Evolutionary conservation across 768 basidiomycete species (phyloP).

Genomic region (Lentinula sp.): DNA sequence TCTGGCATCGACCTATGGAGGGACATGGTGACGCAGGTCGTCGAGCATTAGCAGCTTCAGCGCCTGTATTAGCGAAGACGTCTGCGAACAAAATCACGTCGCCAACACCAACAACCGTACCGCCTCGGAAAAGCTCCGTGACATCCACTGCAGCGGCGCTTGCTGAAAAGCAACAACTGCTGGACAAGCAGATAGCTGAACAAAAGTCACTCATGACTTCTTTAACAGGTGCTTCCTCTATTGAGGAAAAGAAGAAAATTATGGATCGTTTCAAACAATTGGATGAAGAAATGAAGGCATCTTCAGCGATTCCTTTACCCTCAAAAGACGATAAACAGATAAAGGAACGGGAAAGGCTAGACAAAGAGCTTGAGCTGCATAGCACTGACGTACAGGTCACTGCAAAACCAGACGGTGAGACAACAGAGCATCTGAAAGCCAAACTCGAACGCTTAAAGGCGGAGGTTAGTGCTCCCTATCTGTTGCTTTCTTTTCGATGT

Average conservation of each 20-base stretch:
- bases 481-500: not conserved
- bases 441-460: conserved; percentile 73
- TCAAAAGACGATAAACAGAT: conserved; percentile 39
- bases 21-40: conserved; percentile 80
- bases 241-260: conserved; percentile 74
- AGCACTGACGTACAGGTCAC: conserved; percentile 24
- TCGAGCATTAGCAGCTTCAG: conserved; percentile 77
- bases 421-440: conserved; percentile 65
- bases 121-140: conserved; percentile 31
- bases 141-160: conserved; percentile 40
- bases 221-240: conserved; percentile 47
- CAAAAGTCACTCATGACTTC: conserved; percentile 82
- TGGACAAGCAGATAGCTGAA: conserved; percentile 81
- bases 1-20: conserved; percentile 93
- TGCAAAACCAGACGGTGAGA: conserved; percentile 29
- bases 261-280: conserved; percentile 72
- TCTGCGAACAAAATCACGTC: conserved; percentile 27
- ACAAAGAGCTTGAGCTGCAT: conserved; percentile 79
- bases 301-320: conserved; percentile 23
- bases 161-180: conserved; percentile 67
- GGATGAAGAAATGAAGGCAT: conserved; percentile 64
- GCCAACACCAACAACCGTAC: conserved; percentile 14
- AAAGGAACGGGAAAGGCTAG: conserved; percentile 61
- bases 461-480: conserved; percentile 46
- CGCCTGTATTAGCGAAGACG: conserved; percentile 67